Percentiles rank a stretch among this genome's conserved stretches.
These are phyloP conservation scores for Tubosaeta brunneosetosa DNA, from an alignment of 768 basidiomycete species.

Conservation along the genomic window DNA sequence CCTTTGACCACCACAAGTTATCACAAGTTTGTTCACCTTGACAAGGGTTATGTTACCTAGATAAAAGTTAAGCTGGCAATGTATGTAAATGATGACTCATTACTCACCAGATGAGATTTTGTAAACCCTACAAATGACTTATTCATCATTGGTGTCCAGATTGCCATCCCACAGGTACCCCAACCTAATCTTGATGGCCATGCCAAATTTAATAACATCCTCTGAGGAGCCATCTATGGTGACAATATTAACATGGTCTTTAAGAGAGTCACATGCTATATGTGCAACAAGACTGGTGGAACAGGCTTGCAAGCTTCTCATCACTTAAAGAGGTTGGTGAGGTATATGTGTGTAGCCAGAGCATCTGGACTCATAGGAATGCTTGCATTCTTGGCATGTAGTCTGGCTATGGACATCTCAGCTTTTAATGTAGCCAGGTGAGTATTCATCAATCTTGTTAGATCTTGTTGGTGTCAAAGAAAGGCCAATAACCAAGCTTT, in stretches of 20 bases:
- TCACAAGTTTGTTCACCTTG: background rate
- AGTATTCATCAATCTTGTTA: too few relatives aligned
- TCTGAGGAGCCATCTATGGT: background rate
- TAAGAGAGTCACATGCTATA: background rate
- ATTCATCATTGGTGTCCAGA: background rate
- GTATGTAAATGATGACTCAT: too few relatives aligned
- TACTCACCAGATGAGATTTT: conserved; percentile 3
- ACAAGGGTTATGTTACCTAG: background rate
- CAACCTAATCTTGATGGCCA: background rate
- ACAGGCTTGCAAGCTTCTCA: too few relatives aligned
- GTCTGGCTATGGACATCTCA: too few relatives aligned
- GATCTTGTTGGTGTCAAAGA: too few relatives aligned
- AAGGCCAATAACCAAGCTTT: too few relatives aligned
- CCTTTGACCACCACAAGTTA: conserved; percentile 2
- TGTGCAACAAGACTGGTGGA: background rate
- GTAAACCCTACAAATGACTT: conserved; percentile 2
- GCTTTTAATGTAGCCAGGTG: too few relatives aligned
- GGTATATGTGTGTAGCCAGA: too few relatives aligned
- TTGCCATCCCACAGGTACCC: conserved; percentile 3
- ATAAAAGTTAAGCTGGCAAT: background rate
- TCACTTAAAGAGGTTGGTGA: too few relatives aligned
- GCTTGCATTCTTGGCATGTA: too few relatives aligned
- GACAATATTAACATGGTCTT: background rate
- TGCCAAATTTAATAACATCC: background rate
- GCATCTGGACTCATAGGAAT: too few relatives aligned